phyloP scores from a whole-genome alignment of 768 basidiomycete species.

The Omphalotus guepiniiformis region DNA sequence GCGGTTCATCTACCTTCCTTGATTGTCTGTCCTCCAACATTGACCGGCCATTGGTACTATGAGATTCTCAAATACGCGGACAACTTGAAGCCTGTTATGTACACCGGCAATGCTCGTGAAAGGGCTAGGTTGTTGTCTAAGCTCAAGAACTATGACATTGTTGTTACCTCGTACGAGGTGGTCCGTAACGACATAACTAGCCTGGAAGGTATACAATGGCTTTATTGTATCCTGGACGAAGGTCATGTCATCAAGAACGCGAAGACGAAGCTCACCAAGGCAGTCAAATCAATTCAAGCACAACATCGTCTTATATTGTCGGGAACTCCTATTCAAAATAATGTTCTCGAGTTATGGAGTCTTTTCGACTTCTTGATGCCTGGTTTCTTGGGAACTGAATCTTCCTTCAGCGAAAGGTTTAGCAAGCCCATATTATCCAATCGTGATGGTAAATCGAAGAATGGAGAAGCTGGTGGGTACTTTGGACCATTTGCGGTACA shows the following conservation, averaged over 20 bases:
- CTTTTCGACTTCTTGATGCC: constrained; percentile 99
- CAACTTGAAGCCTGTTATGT: constrained; percentile 79
- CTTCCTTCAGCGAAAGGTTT: constrained; percentile 92
- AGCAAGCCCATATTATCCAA: constrained; percentile 94
- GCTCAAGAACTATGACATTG: constrained; percentile 74
- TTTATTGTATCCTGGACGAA: constrained; percentile 97
- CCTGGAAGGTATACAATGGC: constrained; percentile 74
- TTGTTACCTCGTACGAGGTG: constrained; percentile 97
- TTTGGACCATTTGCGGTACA: neutral
- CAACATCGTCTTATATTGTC: constrained; percentile 94
- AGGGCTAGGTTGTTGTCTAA: constrained; percentile 63
- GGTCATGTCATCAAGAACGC: constrained; percentile 99
- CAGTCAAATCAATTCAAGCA: constrained; percentile 86
- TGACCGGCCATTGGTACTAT: constrained; percentile 99
- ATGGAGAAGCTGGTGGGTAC: constrained; percentile 83
- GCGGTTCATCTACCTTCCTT: constrained; percentile 87
- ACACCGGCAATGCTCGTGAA: constrained; percentile 84
- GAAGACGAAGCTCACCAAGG: constrained; percentile 95
- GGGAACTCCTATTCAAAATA: constrained; percentile 98
- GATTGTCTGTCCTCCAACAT: constrained; percentile 94
- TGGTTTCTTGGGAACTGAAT: constrained; percentile 94
- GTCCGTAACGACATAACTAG: constrained; percentile 89
- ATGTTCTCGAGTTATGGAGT: constrained; percentile 97
- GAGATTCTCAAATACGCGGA: constrained; percentile 92
- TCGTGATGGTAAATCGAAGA: constrained; percentile 93